Percentiles rank a stretch among this genome's conserved stretches.
Evolutionary conservation across 2,329 filamentous ascomycete genomes (phyloP).

Genomic region (Madurella mycetomatis): DNA sequence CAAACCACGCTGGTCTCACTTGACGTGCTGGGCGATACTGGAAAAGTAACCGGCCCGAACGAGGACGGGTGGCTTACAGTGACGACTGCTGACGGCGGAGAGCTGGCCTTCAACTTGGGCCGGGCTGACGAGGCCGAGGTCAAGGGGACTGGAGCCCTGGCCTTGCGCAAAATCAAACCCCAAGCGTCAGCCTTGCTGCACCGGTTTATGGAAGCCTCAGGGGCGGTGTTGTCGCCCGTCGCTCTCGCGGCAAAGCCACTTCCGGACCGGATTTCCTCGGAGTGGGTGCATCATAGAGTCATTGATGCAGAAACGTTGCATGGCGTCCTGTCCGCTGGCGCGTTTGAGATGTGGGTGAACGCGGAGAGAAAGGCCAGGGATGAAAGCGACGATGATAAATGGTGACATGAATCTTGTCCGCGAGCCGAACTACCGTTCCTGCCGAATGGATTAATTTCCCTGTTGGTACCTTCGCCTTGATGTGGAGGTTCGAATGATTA

Average conservation of each 20-base stretch:
- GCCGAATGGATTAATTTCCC: too few relatives aligned
- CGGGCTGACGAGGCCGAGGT: not conserved
- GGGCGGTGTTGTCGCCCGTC: not conserved
- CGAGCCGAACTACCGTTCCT: too few relatives aligned
- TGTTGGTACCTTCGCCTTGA: too few relatives aligned
- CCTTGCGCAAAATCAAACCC: not conserved
- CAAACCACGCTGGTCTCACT: not conserved
- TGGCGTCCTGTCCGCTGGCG: not conserved
- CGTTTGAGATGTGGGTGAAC: not conserved
- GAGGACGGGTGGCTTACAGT: not conserved
- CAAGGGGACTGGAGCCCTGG: not conserved
- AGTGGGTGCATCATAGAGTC: not conserved
- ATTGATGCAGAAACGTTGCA: not conserved
- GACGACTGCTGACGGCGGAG: not conserved
- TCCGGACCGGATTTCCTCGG: not conserved
- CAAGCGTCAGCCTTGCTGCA: not conserved
- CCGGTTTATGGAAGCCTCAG: conserved; percentile 1
- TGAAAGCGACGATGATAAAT: too few relatives aligned
- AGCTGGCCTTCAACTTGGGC: not conserved
- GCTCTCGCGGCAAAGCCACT: conserved; percentile 1
- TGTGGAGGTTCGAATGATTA: too few relatives aligned
- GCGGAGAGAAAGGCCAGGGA: not conserved
- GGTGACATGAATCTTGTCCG: too few relatives aligned
- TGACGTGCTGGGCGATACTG: not conserved
- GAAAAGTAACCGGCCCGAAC: not conserved